Evolutionary conservation across 345 rosid species (phyloP).

Genomic region (Aurinia saxatilis): DNA sequence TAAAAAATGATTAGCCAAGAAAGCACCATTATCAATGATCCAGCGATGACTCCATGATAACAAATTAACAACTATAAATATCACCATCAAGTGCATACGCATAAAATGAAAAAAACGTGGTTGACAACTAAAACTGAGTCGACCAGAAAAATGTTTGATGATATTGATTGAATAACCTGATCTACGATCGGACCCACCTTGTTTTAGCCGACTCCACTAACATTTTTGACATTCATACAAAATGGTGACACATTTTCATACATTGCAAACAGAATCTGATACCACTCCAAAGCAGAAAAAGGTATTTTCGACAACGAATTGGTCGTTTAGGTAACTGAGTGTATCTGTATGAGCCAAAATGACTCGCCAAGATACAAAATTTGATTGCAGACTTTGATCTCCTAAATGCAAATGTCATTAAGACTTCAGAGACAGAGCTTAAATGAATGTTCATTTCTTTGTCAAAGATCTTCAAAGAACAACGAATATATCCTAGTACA

Average conservation of each 20-base stretch:
- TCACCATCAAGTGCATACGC: not conserved
- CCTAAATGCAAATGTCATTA: not conserved
- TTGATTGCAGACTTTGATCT: not conserved
- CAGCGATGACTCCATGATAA: constrained; percentile 20
- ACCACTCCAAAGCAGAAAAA: no score
- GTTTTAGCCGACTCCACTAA: not conserved
- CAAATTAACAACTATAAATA: not conserved
- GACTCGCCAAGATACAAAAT: no score
- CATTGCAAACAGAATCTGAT: no score
- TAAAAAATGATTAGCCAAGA: not conserved
- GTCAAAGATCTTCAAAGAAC: not conserved
- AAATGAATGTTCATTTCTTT: no score
- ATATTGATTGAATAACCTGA: not conserved
- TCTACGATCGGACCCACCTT: constrained; percentile 6
- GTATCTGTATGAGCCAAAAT: no score
- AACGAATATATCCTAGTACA: not conserved
- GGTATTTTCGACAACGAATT: no score
- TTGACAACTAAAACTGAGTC: not conserved
- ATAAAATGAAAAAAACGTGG: constrained; percentile 12
- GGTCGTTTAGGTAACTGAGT: no score
- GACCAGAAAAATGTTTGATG: not conserved
- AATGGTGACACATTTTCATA: no score
- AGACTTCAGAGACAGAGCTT: no score
- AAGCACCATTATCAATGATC: constrained; percentile 7
- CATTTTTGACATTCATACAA: not conserved